Evolutionary conservation across 257 asterid genomes (phyloP), one percentile per base, ranked within the genome.

Genomic region (Plectranthus barbatus): DNA sequence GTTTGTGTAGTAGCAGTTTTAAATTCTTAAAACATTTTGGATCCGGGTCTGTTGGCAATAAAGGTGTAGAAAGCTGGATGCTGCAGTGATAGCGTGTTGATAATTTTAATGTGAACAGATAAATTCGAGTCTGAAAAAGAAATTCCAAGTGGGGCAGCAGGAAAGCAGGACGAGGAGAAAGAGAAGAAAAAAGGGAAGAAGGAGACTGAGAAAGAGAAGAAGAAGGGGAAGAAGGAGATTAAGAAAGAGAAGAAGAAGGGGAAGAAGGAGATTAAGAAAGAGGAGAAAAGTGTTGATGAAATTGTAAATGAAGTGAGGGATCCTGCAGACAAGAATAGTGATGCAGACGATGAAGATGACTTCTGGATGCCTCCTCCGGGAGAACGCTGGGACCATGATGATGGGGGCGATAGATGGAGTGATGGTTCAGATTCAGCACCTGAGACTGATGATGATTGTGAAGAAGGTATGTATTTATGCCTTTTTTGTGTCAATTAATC

Each of bases 341-440:
- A 77, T 70, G 34, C 60, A 1, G 95, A 81, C 53, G 80, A 60
- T 48, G 96, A 74, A 41, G 79, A 10, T 0, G 96, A 82, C 58
- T 90, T 93, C 70, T 90, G 99, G 99, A 82, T 83, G 77, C 97
- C 99, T 55, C 97, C 92, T 18, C 73, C 17, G 1, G 99, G 99
- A 48, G 88, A 86, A 29, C 93, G 99, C 1, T 93, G 99, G 97
- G 99, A 93, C 73, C 68, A 76, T 2, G 99, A 93, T 69, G 90
- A 93, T 77, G 95, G 96, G 42, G 88, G 87, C 50, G 85, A 90
- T 69, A 77, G 95, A 55, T 91, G 98, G 96, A 88, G 84, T 20
- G 80, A 93, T 24, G 88, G 51, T 73, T 74, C 87, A 0, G 95
- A 85, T 24, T 74, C 83, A 0, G 94, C 70, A 50, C 69, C 72